Base-by-base conservation (phyloP, 352 stramenopile genomes). In the Globisporangium emineosum region DNA sequence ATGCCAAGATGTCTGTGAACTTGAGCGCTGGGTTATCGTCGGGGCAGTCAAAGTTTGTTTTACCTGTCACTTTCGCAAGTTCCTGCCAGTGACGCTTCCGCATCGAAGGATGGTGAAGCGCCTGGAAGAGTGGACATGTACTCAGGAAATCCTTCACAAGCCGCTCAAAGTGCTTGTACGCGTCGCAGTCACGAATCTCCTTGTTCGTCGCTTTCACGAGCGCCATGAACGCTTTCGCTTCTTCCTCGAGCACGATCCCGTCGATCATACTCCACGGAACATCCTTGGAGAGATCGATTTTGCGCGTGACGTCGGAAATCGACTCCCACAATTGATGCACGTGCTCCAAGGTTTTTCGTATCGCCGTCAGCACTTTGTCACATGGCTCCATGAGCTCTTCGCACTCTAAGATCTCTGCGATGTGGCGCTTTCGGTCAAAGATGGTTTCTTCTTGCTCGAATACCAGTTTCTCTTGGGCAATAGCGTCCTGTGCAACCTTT, bases 371-470 rank as follows among this genome's bases (percentile, higher is more conserved):
- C 21, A 94, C 81, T n/a, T 78, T 70, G 32, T 79, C 71, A 49
- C 88, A 91, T 2, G 82, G 75, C 60, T 97, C 84, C 52, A 98
- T 90, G 13, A 97, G 70, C 30, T 94, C 84, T 23, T 92, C 80
- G 57, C 96, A 97, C 64, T 98, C 94, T 66, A 99, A 90, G 45
- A 98, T 97, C 45, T 86, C 77, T 40, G 93, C 97, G 9, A 98
- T 76, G 66, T 98, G 88, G 13, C 78, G 77, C 62, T 93, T 96
- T 12, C 86, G 73, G 9, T 72, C 62, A n/a, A 83, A 86, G 3
- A 63, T 25, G 0, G 25, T 30, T 15, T 77, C 57, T 63, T 91
- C 83, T 21, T 75, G 62, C 43, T 78, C 69, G 35, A 79, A 68
- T 9, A 60, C 60, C 10, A 42, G 27, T 5, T 74, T 72, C 25